These are phyloP conservation scores for Dissophora ornata DNA, from an alignment of 192 early-diverging fungal species.

Conservation along the genomic window DNA sequence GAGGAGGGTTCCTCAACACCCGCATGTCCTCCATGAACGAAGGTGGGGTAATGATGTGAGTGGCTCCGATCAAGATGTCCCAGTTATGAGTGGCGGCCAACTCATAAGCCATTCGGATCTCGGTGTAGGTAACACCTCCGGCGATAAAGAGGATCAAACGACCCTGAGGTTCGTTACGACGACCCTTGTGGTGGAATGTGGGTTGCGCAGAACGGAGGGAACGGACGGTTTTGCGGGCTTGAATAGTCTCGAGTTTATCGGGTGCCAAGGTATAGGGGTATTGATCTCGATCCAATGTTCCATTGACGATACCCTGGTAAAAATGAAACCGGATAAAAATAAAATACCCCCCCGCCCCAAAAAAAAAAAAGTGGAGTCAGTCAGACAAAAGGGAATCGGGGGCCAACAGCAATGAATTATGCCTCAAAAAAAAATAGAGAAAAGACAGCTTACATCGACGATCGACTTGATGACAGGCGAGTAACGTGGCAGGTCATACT, in stretches of 20 bases:
- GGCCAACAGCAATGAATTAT: too few species aligned
- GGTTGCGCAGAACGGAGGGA: constrained; percentile 49
- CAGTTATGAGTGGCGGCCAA: constrained; percentile 67
- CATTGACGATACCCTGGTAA: constrained; percentile 59
- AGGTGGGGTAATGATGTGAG: constrained; percentile 77
- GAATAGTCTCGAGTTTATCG: constrained; percentile 47
- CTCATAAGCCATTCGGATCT: constrained; percentile 79
- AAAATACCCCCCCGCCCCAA: too few species aligned
- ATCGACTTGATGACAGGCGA: constrained; percentile 76
- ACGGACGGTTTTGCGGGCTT: constrained; percentile 50
- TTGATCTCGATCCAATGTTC: constrained; percentile 64
- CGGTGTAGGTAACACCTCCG: constrained; percentile 81
- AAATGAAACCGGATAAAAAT: background rate
- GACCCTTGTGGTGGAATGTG: constrained; percentile 52
- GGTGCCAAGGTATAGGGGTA: constrained; percentile 71
- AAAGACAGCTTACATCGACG: constrained; percentile 44
- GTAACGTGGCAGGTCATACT: constrained; percentile 84
- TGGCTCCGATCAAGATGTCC: constrained; percentile 84
- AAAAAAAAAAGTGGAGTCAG: too few species aligned
- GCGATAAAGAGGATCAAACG: constrained; percentile 83
- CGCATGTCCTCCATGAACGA: constrained; percentile 78
- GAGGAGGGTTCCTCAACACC: constrained; percentile 56
- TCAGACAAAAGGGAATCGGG: too few species aligned
- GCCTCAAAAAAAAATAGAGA: constrained; percentile 38
- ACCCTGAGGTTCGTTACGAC: constrained; percentile 49